Evolutionary conservation across 1,284 basidiomycete genomes (phyloP), one percentile per base, ranked within the genome.

Genomic region (Tremellales sp.): DNA sequence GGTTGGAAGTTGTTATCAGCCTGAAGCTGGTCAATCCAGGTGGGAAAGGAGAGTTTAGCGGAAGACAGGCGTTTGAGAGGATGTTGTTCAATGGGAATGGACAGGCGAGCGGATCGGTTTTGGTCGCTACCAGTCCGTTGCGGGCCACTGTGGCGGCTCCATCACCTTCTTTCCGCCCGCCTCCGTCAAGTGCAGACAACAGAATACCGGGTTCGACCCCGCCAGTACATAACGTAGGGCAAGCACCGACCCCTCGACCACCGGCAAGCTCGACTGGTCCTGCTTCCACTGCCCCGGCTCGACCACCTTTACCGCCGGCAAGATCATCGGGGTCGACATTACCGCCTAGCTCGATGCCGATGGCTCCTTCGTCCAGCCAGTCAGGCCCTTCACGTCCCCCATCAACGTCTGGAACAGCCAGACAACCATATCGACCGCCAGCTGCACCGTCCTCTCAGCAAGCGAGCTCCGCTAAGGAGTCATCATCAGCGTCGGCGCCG

Each of bases 11-110:
- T 3, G 52, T 52, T 3, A 48, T 72, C n/a, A 65, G 58, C 22
- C 48, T 72, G 13, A 64, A 62, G 33, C 60, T 65, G 49, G 57
- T 72, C 17, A 65, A 66, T 49, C 65, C 65, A 10, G 65, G 64
- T 40, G 63, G 62, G 25, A 68, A 65, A 45, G 51, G 43, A 29
- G 64, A 65, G 42, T 70, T 70, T 52, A 42, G 56, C 4, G 61
- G 56, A 12, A 54, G 62, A 23, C 49, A 49, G 25, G 61, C 62
- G 40, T 72, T 72, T 53, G 64, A 67, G 44, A 60, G 62, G 13
- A 67, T 69, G 60, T 49, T 72, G 21, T 33, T 40, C 2, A 43
- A 48, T 13, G 58, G n/a, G n/a, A n/a, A n/a, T n/a, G n/a, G n/a
- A n/a, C n/a, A n/a, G n/a, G n/a, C n/a, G n/a, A n/a, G 56, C 23